Conservation (phyloP, 257 asterid genomes). For the Solanum sejunctum region DNA sequence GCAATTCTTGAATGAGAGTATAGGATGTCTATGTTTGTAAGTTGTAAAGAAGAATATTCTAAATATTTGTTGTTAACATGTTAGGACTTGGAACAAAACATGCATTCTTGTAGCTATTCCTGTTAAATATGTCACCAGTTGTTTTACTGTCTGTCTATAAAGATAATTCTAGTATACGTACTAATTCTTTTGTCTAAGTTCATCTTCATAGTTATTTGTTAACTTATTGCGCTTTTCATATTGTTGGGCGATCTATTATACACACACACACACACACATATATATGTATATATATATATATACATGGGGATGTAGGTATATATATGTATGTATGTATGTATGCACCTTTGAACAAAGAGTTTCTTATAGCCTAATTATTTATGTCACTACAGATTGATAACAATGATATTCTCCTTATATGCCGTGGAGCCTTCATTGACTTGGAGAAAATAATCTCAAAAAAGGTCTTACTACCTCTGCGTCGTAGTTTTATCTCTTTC, state of each 20-base stretch:
- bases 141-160: too few relatives aligned
- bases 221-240: neutral
- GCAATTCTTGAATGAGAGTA: neutral
- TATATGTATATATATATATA: too few relatives aligned
- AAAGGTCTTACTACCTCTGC: slow-evolving; percentile 39
- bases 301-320: too few relatives aligned
- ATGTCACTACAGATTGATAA: slow-evolving; percentile 66
- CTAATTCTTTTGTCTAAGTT: neutral
- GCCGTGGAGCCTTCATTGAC: slow-evolving; percentile 98
- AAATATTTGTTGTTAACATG: slow-evolving; percentile 43
- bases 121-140: too few relatives aligned
- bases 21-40: neutral
- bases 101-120: slow-evolving; percentile 36
- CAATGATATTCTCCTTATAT: slow-evolving; percentile 90
- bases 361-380: neutral
- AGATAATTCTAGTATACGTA: too few relatives aligned
- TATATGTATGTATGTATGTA: too few relatives aligned
- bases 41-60: neutral
- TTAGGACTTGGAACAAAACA: slow-evolving; percentile 25
- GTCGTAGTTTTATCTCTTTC: neutral
- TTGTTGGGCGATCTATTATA: neutral
- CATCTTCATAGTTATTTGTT: neutral
- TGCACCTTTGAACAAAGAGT: neutral
- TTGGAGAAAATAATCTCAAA: slow-evolving; percentile 91
- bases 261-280: too few relatives aligned